phyloP scores from a whole-genome alignment of 163 green algal species.

The Scenedesmus sp. region DNA sequence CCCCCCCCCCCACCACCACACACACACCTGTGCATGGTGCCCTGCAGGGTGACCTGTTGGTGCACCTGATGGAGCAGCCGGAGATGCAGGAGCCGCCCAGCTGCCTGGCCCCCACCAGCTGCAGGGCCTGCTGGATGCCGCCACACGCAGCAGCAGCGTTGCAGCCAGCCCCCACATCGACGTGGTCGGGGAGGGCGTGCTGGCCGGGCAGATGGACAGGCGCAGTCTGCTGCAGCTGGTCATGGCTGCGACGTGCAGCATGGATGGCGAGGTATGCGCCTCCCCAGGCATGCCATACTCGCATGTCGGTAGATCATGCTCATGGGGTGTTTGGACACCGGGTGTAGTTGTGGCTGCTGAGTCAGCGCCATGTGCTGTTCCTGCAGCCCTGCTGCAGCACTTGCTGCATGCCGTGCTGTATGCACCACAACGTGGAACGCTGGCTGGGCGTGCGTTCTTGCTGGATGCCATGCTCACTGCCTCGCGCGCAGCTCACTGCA shows the following conservation, averaged over 20 bases:
- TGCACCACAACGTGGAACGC: too few relatives aligned
- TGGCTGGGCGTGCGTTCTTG: too few relatives aligned
- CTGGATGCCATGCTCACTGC: background rate
- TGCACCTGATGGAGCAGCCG: slow-evolving; percentile 90
- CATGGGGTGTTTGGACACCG: too few relatives aligned
- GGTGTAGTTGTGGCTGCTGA: too few relatives aligned
- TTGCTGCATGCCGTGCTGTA: background rate
- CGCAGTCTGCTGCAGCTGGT: slow-evolving; percentile 73
- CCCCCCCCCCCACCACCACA: too few relatives aligned
- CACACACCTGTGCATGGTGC: background rate
- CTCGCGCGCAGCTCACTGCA: background rate
- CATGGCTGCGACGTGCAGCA: slow-evolving; percentile 40
- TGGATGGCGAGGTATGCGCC: background rate
- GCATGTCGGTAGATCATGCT: too few relatives aligned
- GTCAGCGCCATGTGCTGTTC: too few relatives aligned
- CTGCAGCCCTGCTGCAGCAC: too few relatives aligned
- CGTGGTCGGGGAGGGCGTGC: slow-evolving; percentile 63
- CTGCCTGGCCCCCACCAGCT: slow-evolving; percentile 81
- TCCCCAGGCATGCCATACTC: background rate
- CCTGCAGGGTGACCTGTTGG: slow-evolving; percentile 87
- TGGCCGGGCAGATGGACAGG: slow-evolving; percentile 74
- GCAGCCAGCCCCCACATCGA: slow-evolving; percentile 70
- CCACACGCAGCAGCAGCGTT: slow-evolving; percentile 61
- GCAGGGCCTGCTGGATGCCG: slow-evolving; percentile 88
- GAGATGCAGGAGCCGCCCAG: slow-evolving; percentile 72